These are phyloP conservation scores for Epichloe festucae DNA, from an alignment of 2,329 filamentous ascomycete species.

Conservation along the genomic window DNA sequence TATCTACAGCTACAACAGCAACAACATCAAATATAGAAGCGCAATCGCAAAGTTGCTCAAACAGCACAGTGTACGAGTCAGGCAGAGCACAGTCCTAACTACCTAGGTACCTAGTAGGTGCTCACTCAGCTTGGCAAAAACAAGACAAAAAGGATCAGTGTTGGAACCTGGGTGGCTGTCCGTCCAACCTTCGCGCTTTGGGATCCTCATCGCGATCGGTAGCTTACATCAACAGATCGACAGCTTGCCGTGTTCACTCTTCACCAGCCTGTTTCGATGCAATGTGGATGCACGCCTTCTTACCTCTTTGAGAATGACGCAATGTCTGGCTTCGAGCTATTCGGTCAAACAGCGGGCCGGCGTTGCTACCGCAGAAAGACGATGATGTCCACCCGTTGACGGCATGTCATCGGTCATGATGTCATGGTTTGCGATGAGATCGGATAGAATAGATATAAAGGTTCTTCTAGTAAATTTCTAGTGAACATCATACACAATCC, in stretches of 20 bases:
- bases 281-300: background rate
- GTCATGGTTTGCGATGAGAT: background rate
- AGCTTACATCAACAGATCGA: background rate
- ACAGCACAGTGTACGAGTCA: too few species aligned
- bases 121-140: background rate
- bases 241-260: background rate
- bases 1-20: too few species aligned
- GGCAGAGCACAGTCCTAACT: background rate
- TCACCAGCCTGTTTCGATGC: background rate
- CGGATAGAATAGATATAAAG: background rate
- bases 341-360: background rate
- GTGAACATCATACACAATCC: background rate
- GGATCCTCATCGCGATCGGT: background rate
- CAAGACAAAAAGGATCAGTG: too few species aligned
- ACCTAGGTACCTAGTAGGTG: too few species aligned
- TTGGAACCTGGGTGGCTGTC: background rate
- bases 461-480: background rate
- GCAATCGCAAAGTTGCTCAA: background rate
- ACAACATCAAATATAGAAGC: background rate
- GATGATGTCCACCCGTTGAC: background rate
- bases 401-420: constrained; percentile 1
- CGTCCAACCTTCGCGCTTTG: background rate
- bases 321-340: background rate
- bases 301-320: constrained; percentile 1
- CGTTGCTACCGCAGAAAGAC: background rate